These are phyloP conservation scores for Penicillium sumatraense DNA, from an alignment of 2,329 filamentous ascomycete genomes.

Conservation along the genomic window DNA sequence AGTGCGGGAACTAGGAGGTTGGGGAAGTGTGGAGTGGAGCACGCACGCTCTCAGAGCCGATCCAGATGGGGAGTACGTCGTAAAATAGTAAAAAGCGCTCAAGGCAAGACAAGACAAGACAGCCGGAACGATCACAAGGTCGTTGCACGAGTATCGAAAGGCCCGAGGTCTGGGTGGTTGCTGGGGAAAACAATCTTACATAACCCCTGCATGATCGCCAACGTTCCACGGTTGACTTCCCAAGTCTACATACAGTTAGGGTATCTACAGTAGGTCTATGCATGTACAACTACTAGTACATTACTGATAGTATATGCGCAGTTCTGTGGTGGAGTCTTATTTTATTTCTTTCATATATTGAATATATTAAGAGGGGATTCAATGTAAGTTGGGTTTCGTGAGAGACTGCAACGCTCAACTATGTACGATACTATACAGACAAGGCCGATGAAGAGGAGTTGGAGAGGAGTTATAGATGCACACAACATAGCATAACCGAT, in stretches of 20 bases:
- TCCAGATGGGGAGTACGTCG: slow-evolving; percentile 4
- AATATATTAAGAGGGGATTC: too few species aligned
- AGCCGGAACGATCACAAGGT: slow-evolving; percentile 19
- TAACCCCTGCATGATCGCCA: slow-evolving; percentile 18
- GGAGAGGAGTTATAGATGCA: not conserved
- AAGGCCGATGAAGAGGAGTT: not conserved
- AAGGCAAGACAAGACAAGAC: slow-evolving; percentile 8
- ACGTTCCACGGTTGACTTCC: not conserved
- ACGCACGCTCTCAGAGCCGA: slow-evolving; percentile 8
- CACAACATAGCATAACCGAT: not conserved
- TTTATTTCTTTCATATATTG: too few species aligned
- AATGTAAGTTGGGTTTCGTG: too few species aligned
- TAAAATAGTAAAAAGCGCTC: too few species aligned
- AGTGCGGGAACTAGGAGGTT: slow-evolving; percentile 18
- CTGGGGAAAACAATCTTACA: slow-evolving; percentile 25
- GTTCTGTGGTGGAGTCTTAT: too few species aligned
- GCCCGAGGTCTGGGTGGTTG: slow-evolving; percentile 25
- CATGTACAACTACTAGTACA: too few species aligned
- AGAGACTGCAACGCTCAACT: too few species aligned
- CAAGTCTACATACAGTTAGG: too few species aligned
- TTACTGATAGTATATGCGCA: too few species aligned
- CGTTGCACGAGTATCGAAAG: slow-evolving; percentile 24
- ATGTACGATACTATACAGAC: not conserved
- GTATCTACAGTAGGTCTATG: too few species aligned
- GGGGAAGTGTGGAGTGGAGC: slow-evolving; percentile 12